Evolutionary conservation across 2,329 filamentous ascomycete genomes (phyloP).

Genomic region (Aspergillus brunneoviolaceus): DNA sequence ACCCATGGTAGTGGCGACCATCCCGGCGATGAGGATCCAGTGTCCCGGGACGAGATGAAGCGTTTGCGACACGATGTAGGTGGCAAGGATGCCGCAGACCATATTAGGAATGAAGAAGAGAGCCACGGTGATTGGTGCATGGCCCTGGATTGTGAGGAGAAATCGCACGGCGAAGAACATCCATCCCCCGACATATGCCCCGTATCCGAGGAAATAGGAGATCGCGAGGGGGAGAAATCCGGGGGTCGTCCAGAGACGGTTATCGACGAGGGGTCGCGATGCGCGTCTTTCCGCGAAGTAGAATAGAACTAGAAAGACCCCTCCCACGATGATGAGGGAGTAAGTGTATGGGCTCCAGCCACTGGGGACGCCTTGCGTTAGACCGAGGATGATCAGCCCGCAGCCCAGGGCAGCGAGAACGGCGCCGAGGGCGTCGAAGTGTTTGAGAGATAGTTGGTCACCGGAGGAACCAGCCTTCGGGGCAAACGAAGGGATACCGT

Average conservation of each 20-base stretch:
- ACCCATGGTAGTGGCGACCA: not conserved
- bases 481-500: not conserved
- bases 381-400: slow-evolving; percentile 52
- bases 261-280: slow-evolving; percentile 45
- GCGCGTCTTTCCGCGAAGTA: slow-evolving; percentile 47
- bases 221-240: slow-evolving; percentile 40
- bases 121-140: slow-evolving; percentile 38
- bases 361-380: slow-evolving; percentile 51
- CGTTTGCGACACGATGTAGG: not conserved
- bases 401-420: not conserved
- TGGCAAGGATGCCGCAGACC: slow-evolving; percentile 5
- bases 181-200: slow-evolving; percentile 42
- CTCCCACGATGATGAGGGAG: slow-evolving; percentile 46
- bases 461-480: not conserved
- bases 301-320: slow-evolving; percentile 46
- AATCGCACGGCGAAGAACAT: slow-evolving; percentile 39
- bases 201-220: slow-evolving; percentile 43
- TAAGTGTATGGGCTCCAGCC: slow-evolving; percentile 51
- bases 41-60: slow-evolving; percentile 9
- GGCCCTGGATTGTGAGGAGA: slow-evolving; percentile 35
- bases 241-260: slow-evolving; percentile 40
- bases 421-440: slow-evolving; percentile 2
- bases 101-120: slow-evolving; percentile 33
- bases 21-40: slow-evolving; percentile 3
- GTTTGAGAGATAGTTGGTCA: not conserved